A percentile compares a stretch with the other conserved stretches of the same genome.
These are phyloP conservation scores for Solanum rostratum DNA, from an alignment of 257 asterid genomes.

Conservation along the genomic window DNA sequence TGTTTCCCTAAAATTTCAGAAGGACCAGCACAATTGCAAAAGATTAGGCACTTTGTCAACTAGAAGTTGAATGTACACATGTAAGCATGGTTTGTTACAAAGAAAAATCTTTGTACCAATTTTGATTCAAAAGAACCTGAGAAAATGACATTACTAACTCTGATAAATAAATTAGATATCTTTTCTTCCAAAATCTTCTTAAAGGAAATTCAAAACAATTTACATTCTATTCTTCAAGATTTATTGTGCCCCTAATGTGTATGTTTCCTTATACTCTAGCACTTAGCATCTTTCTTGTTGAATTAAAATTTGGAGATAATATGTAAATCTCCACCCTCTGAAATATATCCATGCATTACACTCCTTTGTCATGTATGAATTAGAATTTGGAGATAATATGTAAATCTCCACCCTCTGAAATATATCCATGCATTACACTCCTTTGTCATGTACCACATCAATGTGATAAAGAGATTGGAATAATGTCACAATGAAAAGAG, in stretches of 20 bases:
- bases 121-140: neutral
- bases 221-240: neutral
- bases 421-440: neutral
- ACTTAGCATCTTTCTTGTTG: neutral
- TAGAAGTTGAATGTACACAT: neutral
- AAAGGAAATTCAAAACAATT: neutral
- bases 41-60: neutral
- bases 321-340: neutral
- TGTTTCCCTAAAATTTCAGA: neutral
- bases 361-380: too few relatives aligned
- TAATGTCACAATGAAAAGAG: neutral
- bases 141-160: neutral
- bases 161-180: neutral
- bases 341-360: neutral
- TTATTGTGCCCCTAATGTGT: neutral
- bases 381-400: neutral
- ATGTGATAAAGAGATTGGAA: neutral
- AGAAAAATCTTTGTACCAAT: neutral
- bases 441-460: neutral
- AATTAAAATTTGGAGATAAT: neutral
- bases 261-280: neutral
- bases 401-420: neutral
- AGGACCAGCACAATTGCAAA: neutral
- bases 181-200: neutral
- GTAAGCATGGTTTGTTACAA: neutral